Evolutionary conservation across 73 alveolate genomes (phyloP).

Genomic region (Paraurostyla sp.): DNA sequence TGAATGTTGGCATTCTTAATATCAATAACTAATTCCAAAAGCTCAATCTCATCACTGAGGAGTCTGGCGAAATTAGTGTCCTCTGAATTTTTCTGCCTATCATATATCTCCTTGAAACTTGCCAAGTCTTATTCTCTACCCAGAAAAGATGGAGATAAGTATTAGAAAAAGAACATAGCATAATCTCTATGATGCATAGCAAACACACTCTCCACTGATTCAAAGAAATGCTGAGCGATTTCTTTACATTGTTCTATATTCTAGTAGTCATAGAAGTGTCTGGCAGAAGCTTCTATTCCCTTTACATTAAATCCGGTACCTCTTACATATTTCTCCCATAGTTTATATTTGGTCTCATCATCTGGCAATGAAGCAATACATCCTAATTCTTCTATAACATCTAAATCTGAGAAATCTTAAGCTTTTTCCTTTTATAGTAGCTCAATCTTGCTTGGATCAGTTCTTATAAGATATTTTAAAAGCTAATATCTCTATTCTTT

Average conservation of each 20-base stretch:
- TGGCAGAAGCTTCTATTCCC: conserved; percentile 49
- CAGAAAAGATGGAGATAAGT: conserved; percentile 57
- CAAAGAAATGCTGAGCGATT: conserved; percentile 63
- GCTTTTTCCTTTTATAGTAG: background rate
- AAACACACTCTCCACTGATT: conserved; percentile 58
- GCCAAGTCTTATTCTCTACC: conserved; percentile 54
- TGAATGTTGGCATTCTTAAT: background rate
- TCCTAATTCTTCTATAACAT: conserved; percentile 22
- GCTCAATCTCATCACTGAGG: conserved; percentile 49
- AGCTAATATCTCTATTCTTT: conserved; percentile 34
- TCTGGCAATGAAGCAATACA: conserved; percentile 65
- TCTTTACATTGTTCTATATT: background rate
- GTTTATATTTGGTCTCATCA: conserved; percentile 36
- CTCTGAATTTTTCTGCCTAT: conserved; percentile 31
- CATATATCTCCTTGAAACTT: conserved; percentile 20
- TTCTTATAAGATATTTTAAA: background rate
- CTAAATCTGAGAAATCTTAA: conserved; percentile 27
- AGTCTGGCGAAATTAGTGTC: conserved; percentile 25
- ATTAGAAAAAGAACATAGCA: conserved; percentile 56
- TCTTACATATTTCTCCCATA: conserved; percentile 48
- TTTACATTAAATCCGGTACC: conserved; percentile 43
- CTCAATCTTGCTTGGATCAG: background rate
- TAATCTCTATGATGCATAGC: conserved; percentile 69
- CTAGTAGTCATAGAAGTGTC: conserved; percentile 36
- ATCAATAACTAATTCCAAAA: background rate